Evolutionary conservation across 108 stramenopile species (phyloP), one percentile per base, ranked within the genome.

Genomic region (Fragilariopsis cylindrus): DNA sequence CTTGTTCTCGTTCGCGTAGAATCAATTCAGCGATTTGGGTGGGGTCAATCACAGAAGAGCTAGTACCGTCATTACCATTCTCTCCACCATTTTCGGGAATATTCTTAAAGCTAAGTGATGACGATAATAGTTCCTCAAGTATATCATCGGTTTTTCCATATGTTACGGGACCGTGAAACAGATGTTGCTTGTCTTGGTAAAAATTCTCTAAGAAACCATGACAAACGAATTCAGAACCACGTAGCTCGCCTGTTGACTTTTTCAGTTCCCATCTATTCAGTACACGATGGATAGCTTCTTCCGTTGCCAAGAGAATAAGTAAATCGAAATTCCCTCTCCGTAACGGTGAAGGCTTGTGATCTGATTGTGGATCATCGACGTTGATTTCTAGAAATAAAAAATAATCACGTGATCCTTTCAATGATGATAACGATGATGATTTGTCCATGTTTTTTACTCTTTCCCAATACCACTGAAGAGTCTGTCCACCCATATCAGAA

Each of bases 261-360:
- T 44, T 79, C 45, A n/a, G 42, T 48, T 66, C 42, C 65, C 46
- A 49, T 66, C 65, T 44, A 48, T 66, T 72, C 12, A 94, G 48
- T 8, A 91, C 74, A 18, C 88, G 80, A 63, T 86, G 76, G 13
- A 93, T 77, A 65, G 83, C 75, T 66, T 83, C 82, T 68, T 89
- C 87, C 8, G 88, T 88, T 18, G 81, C 71, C 53, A 91, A 65
- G 48, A 82, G 70, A 46, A 81, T 71, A n/a, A 93, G 57, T 50
- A 93, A 66, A 76, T 93, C 92, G 65, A 93, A 93, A 70, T 88
- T 93, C 11, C 90, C 87, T 60, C 89, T 88, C 4, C 92, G 85
- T 21, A 88, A 73, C n/a, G 89, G 87, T 49, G 86, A 87, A 0
- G 89, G 82, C 1, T 44, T 21, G 56, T 64, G 70, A 12, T 77